Evolutionary conservation across 306 rosid species (phyloP).

Genomic region (Fragaria nilgerrensis): DNA sequence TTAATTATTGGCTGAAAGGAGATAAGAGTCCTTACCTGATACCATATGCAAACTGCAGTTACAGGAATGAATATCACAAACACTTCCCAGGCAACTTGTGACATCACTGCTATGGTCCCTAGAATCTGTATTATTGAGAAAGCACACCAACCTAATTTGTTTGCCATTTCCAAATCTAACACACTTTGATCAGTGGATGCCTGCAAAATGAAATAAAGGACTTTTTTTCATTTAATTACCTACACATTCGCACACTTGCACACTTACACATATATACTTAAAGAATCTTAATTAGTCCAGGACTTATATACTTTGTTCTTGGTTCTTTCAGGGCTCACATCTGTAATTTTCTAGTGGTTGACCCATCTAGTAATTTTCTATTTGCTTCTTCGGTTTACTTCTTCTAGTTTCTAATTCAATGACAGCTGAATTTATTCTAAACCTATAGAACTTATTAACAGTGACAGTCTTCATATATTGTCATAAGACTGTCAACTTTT

Average conservation of each 20-base stretch:
- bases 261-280: background rate
- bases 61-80: constrained; percentile 86
- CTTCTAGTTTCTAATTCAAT: background rate
- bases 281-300: background rate
- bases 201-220: constrained; percentile 43
- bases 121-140: constrained; percentile 78
- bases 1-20: background rate
- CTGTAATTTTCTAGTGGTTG: background rate
- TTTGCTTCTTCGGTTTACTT: background rate
- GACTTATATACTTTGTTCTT: background rate
- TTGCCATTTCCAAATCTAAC: constrained; percentile 81
- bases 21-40: constrained; percentile 63
- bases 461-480: background rate
- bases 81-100: constrained; percentile 96
- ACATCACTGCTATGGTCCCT: constrained; percentile 93
- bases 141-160: constrained; percentile 88
- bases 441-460: background rate
- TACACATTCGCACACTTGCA: background rate
- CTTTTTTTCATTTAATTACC: background rate
- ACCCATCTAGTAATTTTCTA: background rate
- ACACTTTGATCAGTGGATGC: constrained; percentile 95
- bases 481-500: background rate
- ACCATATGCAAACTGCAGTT: constrained; percentile 84
- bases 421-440: background rate
- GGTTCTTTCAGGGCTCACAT: background rate